Evolutionary conservation across 768 basidiomycete species (phyloP), one percentile per base, ranked within the genome.

Genomic region (Boletus reticuloceps): DNA sequence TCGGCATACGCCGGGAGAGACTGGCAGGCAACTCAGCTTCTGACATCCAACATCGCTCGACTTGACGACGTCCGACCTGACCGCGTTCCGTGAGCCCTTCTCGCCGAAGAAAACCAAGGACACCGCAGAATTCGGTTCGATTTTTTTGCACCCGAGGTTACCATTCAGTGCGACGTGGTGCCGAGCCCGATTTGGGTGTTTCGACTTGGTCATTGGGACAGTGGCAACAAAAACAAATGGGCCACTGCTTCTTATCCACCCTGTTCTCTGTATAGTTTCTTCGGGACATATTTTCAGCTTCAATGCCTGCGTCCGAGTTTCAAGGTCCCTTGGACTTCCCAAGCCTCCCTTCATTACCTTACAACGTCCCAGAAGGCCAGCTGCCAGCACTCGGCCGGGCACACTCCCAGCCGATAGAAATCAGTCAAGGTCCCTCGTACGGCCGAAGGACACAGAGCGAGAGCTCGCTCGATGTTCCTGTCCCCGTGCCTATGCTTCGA

Each of bases 381-480:
- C 22, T 60, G 17, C 31, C 56, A 11, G 27, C 52, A 39, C 36
- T 56, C 41, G 55, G 48, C 42, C 63, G 59, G 50, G 43, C 66
- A 34, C 59, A 36, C 46, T 72, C 68, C 38, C 54, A 57, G 52
- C 61, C 61, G 20, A 49, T 51, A 52, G 70, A 70, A 53, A 58
- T 66, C 44, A 62, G 50, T 53, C 64, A 66, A 50, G 59, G 58
- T 40, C 53, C 58, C 54, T 61, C 58, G 16, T 64, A 53, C 53
- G 54, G 53, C 43, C 61, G 64, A 47, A 58, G 58, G 47, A 59
- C 62, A 53, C 68, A 72, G 52, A 69, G 66, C 50, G 70, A 66
- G 48, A 29, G 50, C 40, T 29, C 63, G 14, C 38, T 66, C 38
- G 43, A 25, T 20, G 7, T 50, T 16, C 56, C 58, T 16, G 38